phyloP scores from a whole-genome alignment of 2,329 filamentous ascomycete genomes.

The Penicillium verrucosum region DNA sequence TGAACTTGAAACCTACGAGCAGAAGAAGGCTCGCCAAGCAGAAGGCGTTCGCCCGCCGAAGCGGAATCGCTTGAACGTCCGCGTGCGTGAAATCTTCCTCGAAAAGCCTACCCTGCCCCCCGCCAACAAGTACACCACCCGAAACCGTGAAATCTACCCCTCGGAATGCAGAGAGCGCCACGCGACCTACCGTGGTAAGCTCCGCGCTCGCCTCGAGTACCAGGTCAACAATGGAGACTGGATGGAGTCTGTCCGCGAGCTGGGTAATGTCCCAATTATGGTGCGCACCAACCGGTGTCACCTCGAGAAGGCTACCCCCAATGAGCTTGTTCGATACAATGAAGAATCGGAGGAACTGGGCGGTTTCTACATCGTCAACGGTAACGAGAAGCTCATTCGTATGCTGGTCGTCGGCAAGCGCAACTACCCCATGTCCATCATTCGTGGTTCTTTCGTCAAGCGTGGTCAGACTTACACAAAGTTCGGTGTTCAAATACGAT shows the following conservation, averaged over 20 bases:
- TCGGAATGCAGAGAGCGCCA: conserved; percentile 94
- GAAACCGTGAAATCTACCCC: conserved; percentile 80
- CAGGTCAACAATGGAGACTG: conserved; percentile 82
- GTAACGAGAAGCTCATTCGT: conserved; percentile 93
- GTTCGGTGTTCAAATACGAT: conserved; percentile 86
- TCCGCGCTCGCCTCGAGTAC: conserved; percentile 80
- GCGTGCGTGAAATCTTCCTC: conserved; percentile 76
- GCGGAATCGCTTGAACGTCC: conserved; percentile 73
- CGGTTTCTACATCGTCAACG: conserved; percentile 96
- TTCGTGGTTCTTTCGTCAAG: conserved; percentile 82
- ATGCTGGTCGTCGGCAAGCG: conserved; percentile 84
- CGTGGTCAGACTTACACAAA: conserved; percentile 84
- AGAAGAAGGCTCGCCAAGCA: conserved; percentile 45
- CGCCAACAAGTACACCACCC: conserved; percentile 75
- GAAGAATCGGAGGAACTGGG: conserved; percentile 96
- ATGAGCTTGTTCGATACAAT: conserved; percentile 76
- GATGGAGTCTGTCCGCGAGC: conserved; percentile 75
- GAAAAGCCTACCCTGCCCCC: conserved; percentile 77
- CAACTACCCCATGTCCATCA: conserved; percentile 94
- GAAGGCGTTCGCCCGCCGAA: conserved; percentile 52
- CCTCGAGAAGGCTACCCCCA: conserved; percentile 78
- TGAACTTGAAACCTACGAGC: conserved; percentile 48
- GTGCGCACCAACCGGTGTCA: conserved; percentile 90
- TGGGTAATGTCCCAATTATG: conserved; percentile 92
- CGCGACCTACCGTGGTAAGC: conserved; percentile 81